Base-by-base conservation (phyloP, 768 basidiomycete genomes). In the Mycena albidolilacea region DNA sequence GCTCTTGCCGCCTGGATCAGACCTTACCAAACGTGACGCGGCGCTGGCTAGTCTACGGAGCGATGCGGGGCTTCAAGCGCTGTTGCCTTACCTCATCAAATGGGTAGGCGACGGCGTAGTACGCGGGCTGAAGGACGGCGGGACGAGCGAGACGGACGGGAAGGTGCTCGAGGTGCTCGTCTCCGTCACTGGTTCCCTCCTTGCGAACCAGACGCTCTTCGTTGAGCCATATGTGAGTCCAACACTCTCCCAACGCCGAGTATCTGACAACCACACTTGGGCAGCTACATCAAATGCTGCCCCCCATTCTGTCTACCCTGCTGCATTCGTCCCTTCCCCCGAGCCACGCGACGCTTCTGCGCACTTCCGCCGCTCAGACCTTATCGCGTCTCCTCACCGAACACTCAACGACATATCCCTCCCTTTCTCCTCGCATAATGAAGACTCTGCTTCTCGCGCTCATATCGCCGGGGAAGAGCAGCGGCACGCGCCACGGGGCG, bases 281-380 rank as follows among this genome's bases (percentile, higher is more conserved):
- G 44, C 75, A 98, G 97, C 88, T 99, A 6, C 98, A 99, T 78
- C 97, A 99, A 92, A 88, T 99, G 17, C 89, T 99, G 0, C 97
- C 97, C 2, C 93, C 97, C 0, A 90, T 98, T 64, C 90, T 99
- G 41, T 98, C 97, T 7, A 93, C 93, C 69, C 90, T 99, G 59
- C 87, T 99, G 9, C 95, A 97, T 73, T 93, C 95, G 1, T 89
- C 93, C 19, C 90, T 99, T 5, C 95, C 95, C 0, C 87, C 89
- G 46, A 85, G 89, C 8, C 89, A 94, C 68, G 88, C 93, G 19
- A 91, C 88, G 3, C 90, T 91, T 52, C 87, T 98, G 43, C 93
- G 97, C 46, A 93, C 90, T 4, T 87, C 90, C 6, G 95, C 97
- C 5, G 90, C 96, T 1, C 92, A 96, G 73, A 95, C 95, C 0